Evolutionary conservation across 2,329 filamentous ascomycete genomes (phyloP).

Genomic region (Aschersonia sp.): DNA sequence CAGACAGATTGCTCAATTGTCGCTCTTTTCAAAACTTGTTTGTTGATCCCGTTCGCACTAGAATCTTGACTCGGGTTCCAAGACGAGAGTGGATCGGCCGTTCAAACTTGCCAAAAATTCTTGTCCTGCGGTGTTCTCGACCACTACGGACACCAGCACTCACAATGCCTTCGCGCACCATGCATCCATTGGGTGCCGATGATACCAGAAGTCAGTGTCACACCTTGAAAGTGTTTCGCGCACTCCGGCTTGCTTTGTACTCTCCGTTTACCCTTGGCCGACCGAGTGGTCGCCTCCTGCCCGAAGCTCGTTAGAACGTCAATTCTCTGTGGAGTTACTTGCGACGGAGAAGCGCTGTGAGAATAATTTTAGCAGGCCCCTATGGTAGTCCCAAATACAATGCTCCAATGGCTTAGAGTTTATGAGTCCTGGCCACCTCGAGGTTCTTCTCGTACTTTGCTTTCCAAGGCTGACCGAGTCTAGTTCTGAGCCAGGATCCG

Average conservation of each 20-base stretch:
- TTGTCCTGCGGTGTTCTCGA: too few relatives aligned
- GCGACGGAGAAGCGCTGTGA: too few relatives aligned
- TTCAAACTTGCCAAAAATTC: too few relatives aligned
- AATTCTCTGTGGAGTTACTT: neutral
- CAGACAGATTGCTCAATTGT: too few relatives aligned
- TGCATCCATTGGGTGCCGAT: slow-evolving; percentile 27
- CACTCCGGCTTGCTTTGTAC: neutral
- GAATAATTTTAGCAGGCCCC: too few relatives aligned
- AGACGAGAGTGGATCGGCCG: too few relatives aligned
- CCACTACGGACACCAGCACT: neutral
- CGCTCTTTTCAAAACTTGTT: too few relatives aligned
- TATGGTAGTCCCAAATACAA: too few relatives aligned
- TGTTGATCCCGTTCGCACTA: too few relatives aligned
- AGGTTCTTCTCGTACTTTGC: neutral
- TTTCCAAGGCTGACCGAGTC: slow-evolving; percentile 7
- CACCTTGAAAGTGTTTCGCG: neutral
- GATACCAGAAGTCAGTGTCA: slow-evolving; percentile 26
- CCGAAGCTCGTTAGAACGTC: neutral
- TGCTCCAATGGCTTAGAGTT: too few relatives aligned
- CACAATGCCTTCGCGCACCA: slow-evolving; percentile 26
- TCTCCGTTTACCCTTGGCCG: neutral
- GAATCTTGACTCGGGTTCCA: too few relatives aligned
- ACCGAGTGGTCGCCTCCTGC: neutral
- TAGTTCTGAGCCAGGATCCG: slow-evolving; percentile 88
- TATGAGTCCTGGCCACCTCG: neutral